Base-by-base conservation (phyloP, 768 basidiomycete species). In the Neoboletus subvelutipes region DNA sequence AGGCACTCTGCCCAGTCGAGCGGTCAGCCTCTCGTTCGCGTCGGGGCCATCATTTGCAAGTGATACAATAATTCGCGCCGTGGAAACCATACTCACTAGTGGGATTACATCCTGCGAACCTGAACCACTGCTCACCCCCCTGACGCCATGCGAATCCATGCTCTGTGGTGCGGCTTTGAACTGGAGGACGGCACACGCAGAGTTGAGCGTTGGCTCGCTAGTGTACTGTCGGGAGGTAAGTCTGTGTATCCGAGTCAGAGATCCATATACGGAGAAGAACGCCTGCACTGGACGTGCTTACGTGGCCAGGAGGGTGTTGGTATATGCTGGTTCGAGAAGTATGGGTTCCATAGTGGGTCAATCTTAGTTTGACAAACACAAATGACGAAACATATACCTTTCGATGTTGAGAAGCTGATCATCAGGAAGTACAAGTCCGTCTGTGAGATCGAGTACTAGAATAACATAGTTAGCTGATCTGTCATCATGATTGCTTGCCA, bases 241-340 rank as follows among this genome's bases (percentile, higher is more conserved):
- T 15, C 47, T 48, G 5, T 34, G 47, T 24, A 24, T 40, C 18
- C 11, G 26, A 40, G 12, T 50, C 50, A 50, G 18, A 8, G n/a
- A 20, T 11, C 22, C 2, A 26, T 40, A 39, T 3, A 13, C 13
- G 4, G 17, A 36, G 18, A 18, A 18, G 17, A 49, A 10, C 28
- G n/a, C 6, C 9, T 34, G 11, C 18, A 8, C 13, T 48, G 46
- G 13, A 48, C 5, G n/a, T 29, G 18, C 50, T 39, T 20, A 50
- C 50, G 50, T 20, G 12, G 50, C 50, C 4, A 50, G n/a, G 36
- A 50, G 24, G 11, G 50, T 50, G 50, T 50, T 50, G 26, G 50
- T 50, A 12, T 50, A 50, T 28, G 50, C 50, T 50, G 34, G 8
- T 26, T 36, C 17, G 9, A 6, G 28, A n/a, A 20, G 28, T 2